Evolutionary conservation across 1,139 yeast species (phyloP).

Genomic region (Pichia sp.): DNA sequence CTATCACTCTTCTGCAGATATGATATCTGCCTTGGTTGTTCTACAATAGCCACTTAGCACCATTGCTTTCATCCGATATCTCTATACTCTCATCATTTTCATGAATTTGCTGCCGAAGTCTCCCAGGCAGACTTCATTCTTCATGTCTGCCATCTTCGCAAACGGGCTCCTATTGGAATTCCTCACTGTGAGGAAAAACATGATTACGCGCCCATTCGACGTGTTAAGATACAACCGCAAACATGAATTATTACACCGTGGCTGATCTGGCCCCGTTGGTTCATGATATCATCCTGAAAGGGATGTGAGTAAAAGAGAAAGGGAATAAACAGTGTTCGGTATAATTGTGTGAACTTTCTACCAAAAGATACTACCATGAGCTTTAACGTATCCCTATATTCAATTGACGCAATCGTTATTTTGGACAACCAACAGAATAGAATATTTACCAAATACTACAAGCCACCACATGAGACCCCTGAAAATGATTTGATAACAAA

Average conservation of each 20-base stretch:
- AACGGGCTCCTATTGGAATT: neutral
- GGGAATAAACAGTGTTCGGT: neutral
- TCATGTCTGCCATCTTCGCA: neutral
- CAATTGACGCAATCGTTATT: conserved; percentile 72
- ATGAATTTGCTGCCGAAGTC: too few relatives aligned
- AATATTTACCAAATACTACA: conserved; percentile 79
- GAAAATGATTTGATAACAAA: conserved; percentile 30
- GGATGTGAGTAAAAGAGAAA: too few relatives aligned
- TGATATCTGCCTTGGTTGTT: too few relatives aligned
- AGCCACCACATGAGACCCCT: conserved; percentile 47
- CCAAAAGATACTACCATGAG: conserved; percentile 36
- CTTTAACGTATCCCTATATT: conserved; percentile 64
- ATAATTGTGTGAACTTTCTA: neutral
- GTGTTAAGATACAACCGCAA: neutral
- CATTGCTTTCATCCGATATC: too few relatives aligned
- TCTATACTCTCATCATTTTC: too few relatives aligned
- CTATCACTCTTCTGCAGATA: too few relatives aligned
- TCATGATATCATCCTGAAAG: neutral
- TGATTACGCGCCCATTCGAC: conserved; percentile 5
- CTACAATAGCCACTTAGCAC: too few relatives aligned
- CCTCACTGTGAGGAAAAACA: neutral
- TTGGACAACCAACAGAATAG: conserved; percentile 81
- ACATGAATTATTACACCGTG: neutral
- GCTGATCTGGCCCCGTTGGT: neutral
- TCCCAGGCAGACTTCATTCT: neutral